phyloP scores from a whole-genome alignment of 768 basidiomycete species.

The Pulveroboletus ravenelii region DNA sequence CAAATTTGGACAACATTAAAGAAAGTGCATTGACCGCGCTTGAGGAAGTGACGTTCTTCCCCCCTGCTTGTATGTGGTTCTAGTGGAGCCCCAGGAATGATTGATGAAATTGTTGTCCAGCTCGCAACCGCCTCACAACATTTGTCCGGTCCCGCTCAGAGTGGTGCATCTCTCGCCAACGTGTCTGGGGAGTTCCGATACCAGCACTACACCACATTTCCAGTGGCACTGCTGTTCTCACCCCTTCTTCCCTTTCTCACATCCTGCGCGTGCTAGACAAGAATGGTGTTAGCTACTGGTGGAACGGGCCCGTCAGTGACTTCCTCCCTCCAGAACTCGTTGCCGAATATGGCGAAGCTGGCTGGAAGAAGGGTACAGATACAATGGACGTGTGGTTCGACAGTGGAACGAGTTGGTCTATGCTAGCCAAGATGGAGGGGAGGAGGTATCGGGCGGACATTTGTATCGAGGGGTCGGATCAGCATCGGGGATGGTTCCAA shows the following conservation, averaged over 20 bases:
- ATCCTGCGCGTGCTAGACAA: slow-evolving; percentile 70
- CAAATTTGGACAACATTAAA: slow-evolving; percentile 84
- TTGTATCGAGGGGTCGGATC: slow-evolving; percentile 93
- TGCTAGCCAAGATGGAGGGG: slow-evolving; percentile 45
- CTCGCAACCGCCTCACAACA: slow-evolving; percentile 81
- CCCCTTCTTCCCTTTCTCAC: slow-evolving; percentile 59
- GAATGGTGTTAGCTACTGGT: slow-evolving; percentile 85
- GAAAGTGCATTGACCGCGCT: slow-evolving; percentile 66
- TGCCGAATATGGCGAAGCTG: slow-evolving; percentile 39
- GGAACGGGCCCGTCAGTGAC: slow-evolving; percentile 77
- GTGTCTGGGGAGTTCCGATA: slow-evolving; percentile 97
- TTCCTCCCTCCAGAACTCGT: slow-evolving; percentile 66
- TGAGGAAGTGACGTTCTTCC: slow-evolving; percentile 68
- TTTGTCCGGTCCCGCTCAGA: slow-evolving; percentile 87
- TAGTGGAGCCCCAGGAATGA: not conserved
- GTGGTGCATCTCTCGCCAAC: slow-evolving; percentile 98
- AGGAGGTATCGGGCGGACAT: slow-evolving; percentile 64
- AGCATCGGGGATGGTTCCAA: slow-evolving; percentile 99
- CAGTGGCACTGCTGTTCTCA: slow-evolving; percentile 62
- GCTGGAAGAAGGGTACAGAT: slow-evolving; percentile 79
- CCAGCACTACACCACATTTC: slow-evolving; percentile 72
- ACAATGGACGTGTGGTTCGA: slow-evolving; percentile 99
- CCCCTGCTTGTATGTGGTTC: slow-evolving; percentile 57
- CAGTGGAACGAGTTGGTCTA: slow-evolving; percentile 91
- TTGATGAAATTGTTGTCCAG: slow-evolving; percentile 35